Evolutionary conservation across 164 flowering plant species (phyloP).

Genomic region (Vitis cinerea): DNA sequence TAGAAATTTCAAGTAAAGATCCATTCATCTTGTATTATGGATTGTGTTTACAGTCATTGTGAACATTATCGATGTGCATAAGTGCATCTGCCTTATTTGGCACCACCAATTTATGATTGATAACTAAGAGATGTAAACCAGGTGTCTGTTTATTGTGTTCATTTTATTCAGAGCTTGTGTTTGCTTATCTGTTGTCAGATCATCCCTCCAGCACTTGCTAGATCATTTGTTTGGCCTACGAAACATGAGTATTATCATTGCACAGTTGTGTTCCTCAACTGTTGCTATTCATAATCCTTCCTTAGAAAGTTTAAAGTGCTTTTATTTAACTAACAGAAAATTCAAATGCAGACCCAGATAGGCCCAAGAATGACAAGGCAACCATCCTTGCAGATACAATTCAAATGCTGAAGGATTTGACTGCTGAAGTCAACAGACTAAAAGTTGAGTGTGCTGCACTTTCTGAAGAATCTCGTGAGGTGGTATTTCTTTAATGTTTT

Average conservation of each 20-base stretch:
- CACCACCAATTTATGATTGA: too few species aligned
- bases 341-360: constrained; percentile 63
- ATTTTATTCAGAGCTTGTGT: too few species aligned
- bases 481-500: constrained; percentile 17
- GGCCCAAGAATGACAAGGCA: constrained; percentile 90
- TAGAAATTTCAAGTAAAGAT: too few species aligned
- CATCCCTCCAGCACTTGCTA: neutral
- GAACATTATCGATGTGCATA: too few species aligned
- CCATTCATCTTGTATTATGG: too few species aligned
- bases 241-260: too few species aligned
- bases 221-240: neutral
- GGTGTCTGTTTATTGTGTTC: too few species aligned
- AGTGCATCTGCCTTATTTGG: too few species aligned
- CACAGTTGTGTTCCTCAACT: neutral
- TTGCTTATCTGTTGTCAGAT: too few species aligned
- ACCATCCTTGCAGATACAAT: constrained; percentile 73
- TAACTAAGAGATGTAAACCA: too few species aligned
- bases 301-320: neutral
- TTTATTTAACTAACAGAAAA: too few species aligned
- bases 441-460: constrained; percentile 64
- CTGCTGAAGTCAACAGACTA: constrained; percentile 67
- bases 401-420: constrained; percentile 75
- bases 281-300: neutral
- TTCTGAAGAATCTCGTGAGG: constrained; percentile 82
- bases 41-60: too few species aligned